Evolutionary conservation across 306 rosid genomes (phyloP).

Genomic region (Benincasa hispida): DNA sequence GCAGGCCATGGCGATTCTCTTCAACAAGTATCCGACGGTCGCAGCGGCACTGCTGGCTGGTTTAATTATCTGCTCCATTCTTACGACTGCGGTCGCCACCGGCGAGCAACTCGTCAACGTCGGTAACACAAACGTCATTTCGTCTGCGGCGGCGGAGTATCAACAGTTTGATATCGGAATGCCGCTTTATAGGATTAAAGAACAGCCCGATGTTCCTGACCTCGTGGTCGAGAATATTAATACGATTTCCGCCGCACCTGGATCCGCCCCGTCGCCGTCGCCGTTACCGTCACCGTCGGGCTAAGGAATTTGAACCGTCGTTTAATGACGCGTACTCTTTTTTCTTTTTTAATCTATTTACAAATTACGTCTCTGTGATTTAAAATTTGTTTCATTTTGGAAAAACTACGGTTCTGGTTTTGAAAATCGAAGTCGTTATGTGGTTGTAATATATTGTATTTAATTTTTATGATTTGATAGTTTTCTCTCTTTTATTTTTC

Average conservation of each 20-base stretch:
- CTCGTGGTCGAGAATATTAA: neutral
- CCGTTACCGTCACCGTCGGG: neutral
- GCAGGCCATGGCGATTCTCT: neutral
- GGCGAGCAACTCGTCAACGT: neutral
- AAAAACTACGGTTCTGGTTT: too few species aligned
- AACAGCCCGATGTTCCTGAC: conserved; percentile 13
- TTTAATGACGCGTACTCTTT: too few species aligned
- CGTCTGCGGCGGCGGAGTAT: neutral
- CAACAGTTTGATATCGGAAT: neutral
- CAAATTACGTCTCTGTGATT: neutral
- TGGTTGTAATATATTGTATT: neutral
- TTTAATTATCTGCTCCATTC: neutral
- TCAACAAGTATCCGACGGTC: neutral
- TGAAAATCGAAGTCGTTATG: neutral
- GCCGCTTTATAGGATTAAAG: conserved; percentile 20
- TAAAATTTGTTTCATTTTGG: neutral
- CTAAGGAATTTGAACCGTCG: neutral
- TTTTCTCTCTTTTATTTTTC: too few species aligned
- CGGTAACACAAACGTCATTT: neutral
- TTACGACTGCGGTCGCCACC: neutral
- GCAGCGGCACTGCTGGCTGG: neutral
- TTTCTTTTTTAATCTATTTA: too few species aligned
- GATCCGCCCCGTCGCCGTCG: neutral
- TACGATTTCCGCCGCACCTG: neutral
- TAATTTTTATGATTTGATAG: too few species aligned